A percentile compares a stretch with the other conserved stretches of the same genome.
Evolutionary conservation across 306 rosid species (phyloP).

Genomic region (Corylus heterophylla): DNA sequence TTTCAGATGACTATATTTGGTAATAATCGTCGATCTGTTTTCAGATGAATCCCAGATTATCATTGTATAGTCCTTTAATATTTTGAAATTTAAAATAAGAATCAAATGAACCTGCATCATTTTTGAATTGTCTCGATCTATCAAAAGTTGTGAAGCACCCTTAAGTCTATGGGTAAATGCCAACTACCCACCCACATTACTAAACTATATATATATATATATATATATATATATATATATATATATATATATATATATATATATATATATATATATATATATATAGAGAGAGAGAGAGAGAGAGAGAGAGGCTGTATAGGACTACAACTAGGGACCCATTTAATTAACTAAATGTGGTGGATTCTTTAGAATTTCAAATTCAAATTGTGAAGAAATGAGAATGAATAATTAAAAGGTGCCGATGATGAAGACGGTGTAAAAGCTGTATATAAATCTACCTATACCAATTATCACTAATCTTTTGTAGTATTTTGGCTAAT

Average conservation of each 20-base stretch:
- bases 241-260: no score
- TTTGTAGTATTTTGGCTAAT: neutral
- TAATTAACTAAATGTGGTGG: slow-evolving; percentile 21
- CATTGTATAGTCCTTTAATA: no score
- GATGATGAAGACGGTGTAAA: neutral
- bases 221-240: no score
- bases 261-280: no score
- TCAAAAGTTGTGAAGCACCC: neutral
- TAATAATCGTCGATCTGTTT: no score
- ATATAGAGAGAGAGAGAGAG: no score
- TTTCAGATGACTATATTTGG: no score
- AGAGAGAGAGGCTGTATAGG: no score
- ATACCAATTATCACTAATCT: no score
- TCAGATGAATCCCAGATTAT: no score
- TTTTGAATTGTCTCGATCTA: neutral
- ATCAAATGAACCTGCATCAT: neutral
- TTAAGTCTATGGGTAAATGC: neutral
- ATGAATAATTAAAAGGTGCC: slow-evolving; percentile 9
- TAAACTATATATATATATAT: neutral
- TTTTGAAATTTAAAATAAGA: no score
- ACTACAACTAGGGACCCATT: slow-evolving; percentile 30
- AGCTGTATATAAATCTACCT: neutral
- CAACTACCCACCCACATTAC: neutral
- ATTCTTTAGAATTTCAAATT: slow-evolving; percentile 23
- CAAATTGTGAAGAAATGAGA: slow-evolving; percentile 26